Evolutionary conservation across 805 yeast species (phyloP), one percentile per base, ranked within the genome.

Genomic region (Teunomyces lycoperdinae): DNA sequence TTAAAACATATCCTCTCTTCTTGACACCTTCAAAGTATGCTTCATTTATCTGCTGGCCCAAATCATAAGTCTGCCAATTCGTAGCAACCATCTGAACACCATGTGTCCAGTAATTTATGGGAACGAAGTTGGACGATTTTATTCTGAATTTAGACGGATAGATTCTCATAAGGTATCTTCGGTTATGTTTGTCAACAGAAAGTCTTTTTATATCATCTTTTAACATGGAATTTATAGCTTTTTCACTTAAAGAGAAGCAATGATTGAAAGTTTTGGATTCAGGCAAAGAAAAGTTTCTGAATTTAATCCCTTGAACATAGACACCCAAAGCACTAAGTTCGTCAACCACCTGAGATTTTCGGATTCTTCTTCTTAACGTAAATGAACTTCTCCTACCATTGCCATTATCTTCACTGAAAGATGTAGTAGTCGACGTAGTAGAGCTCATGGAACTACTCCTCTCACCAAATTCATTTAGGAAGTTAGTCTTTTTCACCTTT

Each of bases 61-160:
- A 49, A 60, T 94, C 99, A 61, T 81, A 85, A 0, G 94, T 85
- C 65, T 92, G 99, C 97, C 97, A 92, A 61, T 92, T 94, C 0
- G 96, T 84, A 0, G 99, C 98, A 4, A 88, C 98, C 89, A 94
- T 81, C 61, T 94, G 99, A 9, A 79, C 85, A 0, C 99, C 99
- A 42, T 78, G 71, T 43, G 75, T 74, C 99, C 99, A 94, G 59
- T 81, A 89, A 0, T 66, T 64, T 1, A 88, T 66, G 0, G 99
- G 98, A 39, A 78, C 78, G 60, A 89, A 91, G 59, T 94, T 94
- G 2, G 87, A 76, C 1, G 97, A 89, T 45, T 75, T 84, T 52
- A 87, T 76, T 35, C 97, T 69, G 48, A 83, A 78, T 6, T 83
- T 83, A 1, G 95, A 84, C 0, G 99, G 99, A 60, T 94, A 94